Percentiles rank a stretch among this genome's conserved stretches.
Evolutionary conservation across 2,329 filamentous ascomycete genomes (phyloP).

Genomic region (Talaromyces amestolkiae): DNA sequence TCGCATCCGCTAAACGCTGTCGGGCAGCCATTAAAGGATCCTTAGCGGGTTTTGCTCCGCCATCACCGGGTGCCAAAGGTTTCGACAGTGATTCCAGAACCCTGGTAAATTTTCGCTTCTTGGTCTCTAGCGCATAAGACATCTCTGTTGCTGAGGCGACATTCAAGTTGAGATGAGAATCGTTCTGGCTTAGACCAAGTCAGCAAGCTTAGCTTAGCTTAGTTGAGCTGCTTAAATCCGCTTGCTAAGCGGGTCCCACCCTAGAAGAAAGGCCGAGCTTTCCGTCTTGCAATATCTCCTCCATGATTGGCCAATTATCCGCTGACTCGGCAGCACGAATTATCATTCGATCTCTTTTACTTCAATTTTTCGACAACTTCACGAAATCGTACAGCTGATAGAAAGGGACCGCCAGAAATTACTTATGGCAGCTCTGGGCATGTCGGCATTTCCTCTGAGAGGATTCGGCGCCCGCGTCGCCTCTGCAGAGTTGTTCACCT

Average conservation of each 20-base stretch:
- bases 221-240: background rate
- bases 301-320: conserved; percentile 16
- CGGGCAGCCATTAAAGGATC: conserved; percentile 24
- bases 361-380: background rate
- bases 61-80: conserved; percentile 25
- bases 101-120: conserved; percentile 49
- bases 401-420: background rate
- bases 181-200: background rate
- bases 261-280: background rate
- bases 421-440: conserved; percentile 35
- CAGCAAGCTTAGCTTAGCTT: background rate
- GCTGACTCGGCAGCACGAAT: background rate
- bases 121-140: conserved; percentile 47
- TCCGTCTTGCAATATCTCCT: background rate
- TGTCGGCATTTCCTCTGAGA: conserved; percentile 33
- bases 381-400: background rate
- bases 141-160: conserved; percentile 25
- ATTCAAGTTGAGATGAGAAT: background rate
- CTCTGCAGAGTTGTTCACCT: conserved; percentile 41
- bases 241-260: background rate
- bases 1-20: conserved; percentile 27
- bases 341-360: background rate
- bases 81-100: conserved; percentile 46
- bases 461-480: conserved; percentile 34
- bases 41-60: conserved; percentile 23